Evolutionary conservation across 2,329 filamentous ascomycete species (phyloP).

Genomic region (Chaetomiaceae sp.): DNA sequence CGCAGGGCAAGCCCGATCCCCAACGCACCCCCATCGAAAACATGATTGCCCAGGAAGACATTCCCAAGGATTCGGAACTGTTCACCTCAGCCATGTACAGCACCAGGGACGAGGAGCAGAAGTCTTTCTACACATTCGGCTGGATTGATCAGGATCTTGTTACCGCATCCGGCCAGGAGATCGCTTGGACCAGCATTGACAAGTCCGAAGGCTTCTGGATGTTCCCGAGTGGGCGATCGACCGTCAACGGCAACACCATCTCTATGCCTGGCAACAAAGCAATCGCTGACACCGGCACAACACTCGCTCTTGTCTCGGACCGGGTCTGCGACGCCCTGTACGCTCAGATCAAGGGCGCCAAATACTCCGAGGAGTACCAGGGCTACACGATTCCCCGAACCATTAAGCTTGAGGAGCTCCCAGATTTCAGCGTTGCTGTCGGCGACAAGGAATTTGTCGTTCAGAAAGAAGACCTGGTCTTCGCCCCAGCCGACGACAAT

Average conservation of each 20-base stretch:
- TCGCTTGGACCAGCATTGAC: constrained; percentile 59
- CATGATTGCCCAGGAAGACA: constrained; percentile 51
- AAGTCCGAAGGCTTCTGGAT: constrained; percentile 65
- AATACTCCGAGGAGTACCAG: constrained; percentile 52
- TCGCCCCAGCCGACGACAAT: constrained; percentile 50
- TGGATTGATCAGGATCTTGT: constrained; percentile 63
- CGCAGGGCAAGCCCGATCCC: constrained; percentile 38
- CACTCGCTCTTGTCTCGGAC: constrained; percentile 62
- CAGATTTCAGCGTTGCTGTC: constrained; percentile 58
- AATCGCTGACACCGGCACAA: constrained; percentile 69
- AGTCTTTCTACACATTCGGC: constrained; percentile 69
- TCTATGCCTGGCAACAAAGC: constrained; percentile 54
- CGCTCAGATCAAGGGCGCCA: constrained; percentile 56
- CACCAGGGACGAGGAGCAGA: constrained; percentile 44
- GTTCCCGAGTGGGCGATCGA: constrained; percentile 54
- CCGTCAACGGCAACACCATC: constrained; percentile 53
- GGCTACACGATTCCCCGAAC: constrained; percentile 60
- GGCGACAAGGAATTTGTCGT: constrained; percentile 57
- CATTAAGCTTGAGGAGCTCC: constrained; percentile 50
- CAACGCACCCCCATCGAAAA: constrained; percentile 64
- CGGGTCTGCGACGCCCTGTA: constrained; percentile 59
- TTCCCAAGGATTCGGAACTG: constrained; percentile 49
- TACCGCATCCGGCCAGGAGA: constrained; percentile 47
- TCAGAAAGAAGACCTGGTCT: constrained; percentile 59
- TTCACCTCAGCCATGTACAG: constrained; percentile 63